phyloP scores from a whole-genome alignment of 164 flowering plant species.

The Chimonanthus salicifolius region DNA sequence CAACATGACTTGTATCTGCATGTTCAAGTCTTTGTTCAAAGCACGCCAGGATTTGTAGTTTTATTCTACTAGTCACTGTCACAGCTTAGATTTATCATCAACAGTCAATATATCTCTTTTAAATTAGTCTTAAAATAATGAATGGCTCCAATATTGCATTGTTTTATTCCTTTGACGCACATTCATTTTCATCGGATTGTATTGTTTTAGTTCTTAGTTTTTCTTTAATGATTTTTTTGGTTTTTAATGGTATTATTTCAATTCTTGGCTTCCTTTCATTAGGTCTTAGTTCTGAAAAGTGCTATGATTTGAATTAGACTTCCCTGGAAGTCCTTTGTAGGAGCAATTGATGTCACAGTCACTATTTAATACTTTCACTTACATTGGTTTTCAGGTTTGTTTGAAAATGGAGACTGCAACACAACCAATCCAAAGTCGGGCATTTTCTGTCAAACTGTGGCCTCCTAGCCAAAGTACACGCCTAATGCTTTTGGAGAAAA shows the following conservation, averaged over 20 bases:
- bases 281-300: not conserved
- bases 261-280: not conserved
- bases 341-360: not conserved
- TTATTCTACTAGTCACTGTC: too few species aligned
- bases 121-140: too few species aligned
- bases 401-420: conserved; percentile 32
- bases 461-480: conserved; percentile 88
- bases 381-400: not conserved
- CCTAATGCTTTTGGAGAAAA: conserved; percentile 65
- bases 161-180: too few species aligned
- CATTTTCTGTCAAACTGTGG: conserved; percentile 81
- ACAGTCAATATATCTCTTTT: too few species aligned
- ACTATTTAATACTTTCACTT: not conserved
- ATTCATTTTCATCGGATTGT: not conserved
- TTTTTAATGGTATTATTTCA: too few species aligned
- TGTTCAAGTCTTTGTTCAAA: too few species aligned
- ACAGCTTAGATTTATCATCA: too few species aligned
- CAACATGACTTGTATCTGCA: too few species aligned
- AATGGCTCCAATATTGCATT: too few species aligned
- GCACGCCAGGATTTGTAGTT: too few species aligned
- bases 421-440: conserved; percentile 22
- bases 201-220: not conserved
- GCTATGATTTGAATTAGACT: not conserved
- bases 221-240: not conserved
- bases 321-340: not conserved